Evolutionary conservation across 495 filamentous ascomycete genomes (phyloP).

Genomic region (Usnea hakonensis): DNA sequence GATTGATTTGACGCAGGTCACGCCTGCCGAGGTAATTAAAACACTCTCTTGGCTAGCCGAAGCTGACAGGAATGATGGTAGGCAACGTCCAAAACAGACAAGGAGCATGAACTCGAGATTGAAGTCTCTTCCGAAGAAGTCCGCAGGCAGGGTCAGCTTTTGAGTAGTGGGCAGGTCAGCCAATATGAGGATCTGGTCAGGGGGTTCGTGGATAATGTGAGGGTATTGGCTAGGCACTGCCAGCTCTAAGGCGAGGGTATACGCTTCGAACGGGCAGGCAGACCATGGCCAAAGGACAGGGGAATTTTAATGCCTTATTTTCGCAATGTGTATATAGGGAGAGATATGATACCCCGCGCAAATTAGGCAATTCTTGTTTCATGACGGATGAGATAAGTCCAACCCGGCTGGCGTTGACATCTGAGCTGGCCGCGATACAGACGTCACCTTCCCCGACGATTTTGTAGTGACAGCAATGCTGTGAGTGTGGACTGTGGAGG

Average conservation of each 20-base stretch:
- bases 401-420: too few relatives aligned
- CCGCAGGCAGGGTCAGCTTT: slow-evolving; percentile 59
- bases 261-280: background rate
- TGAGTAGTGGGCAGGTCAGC: slow-evolving; percentile 49
- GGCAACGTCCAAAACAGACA: slow-evolving; percentile 43
- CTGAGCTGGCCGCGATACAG: too few relatives aligned
- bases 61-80: slow-evolving; percentile 15
- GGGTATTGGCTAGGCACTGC: slow-evolving; percentile 49
- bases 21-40: slow-evolving; percentile 49
- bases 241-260: background rate
- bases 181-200: slow-evolving; percentile 68
- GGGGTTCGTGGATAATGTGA: slow-evolving; percentile 78
- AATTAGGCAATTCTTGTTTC: slow-evolving; percentile 1
- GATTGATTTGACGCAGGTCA: slow-evolving; percentile 85
- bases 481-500: background rate
- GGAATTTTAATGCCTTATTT: background rate
- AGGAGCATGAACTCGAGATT: slow-evolving; percentile 84
- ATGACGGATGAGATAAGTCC: background rate
- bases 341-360: slow-evolving; percentile 13
- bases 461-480: background rate
- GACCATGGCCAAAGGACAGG: background rate
- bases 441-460: too few relatives aligned
- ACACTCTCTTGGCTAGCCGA: background rate
- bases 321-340: background rate
- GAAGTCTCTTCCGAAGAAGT: slow-evolving; percentile 64